These are phyloP conservation scores for Hygrophoropsis aurantiaca DNA, from an alignment of 768 basidiomycete genomes.

Conservation along the genomic window DNA sequence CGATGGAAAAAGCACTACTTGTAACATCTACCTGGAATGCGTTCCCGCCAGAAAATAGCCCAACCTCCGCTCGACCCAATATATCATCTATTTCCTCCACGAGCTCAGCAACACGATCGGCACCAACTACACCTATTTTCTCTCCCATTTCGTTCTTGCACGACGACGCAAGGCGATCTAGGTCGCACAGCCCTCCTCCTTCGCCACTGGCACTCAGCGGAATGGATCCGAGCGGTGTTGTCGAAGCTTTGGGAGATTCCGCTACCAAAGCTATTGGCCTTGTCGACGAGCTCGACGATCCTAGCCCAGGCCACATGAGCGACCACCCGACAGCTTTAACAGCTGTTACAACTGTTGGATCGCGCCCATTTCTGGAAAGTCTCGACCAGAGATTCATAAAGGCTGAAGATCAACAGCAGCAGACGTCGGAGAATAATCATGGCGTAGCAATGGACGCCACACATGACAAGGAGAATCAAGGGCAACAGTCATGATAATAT, in stretches of 20 bases:
- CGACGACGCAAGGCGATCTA: slow-evolving; percentile 76
- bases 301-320: slow-evolving; percentile 80
- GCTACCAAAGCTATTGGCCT: slow-evolving; percentile 62
- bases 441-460: slow-evolving; percentile 39
- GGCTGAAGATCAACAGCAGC: slow-evolving; percentile 32
- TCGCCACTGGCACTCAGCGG: slow-evolving; percentile 61
- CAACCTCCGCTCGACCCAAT: slow-evolving; percentile 26
- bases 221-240: slow-evolving; percentile 29
- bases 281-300: slow-evolving; percentile 86
- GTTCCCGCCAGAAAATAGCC: slow-evolving; percentile 57
- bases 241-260: slow-evolving; percentile 37
- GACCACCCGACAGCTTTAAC: slow-evolving; percentile 73
- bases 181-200: slow-evolving; percentile 77
- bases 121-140: slow-evolving; percentile 78
- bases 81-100: slow-evolving; percentile 35
- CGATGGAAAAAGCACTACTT: slow-evolving; percentile 76
- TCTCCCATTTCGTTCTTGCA: slow-evolving; percentile 88
- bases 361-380: slow-evolving; percentile 52
- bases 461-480: slow-evolving; percentile 60
- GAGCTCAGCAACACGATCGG: slow-evolving; percentile 48
- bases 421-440: slow-evolving; percentile 33
- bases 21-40: slow-evolving; percentile 80
- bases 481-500: slow-evolving; percentile 28
- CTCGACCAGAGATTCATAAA: slow-evolving; percentile 67
- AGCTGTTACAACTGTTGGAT: slow-evolving; percentile 52